Base-by-base conservation (phyloP, 2,329 filamentous ascomycete genomes). In the Aspergillus quadrilineatus region DNA sequence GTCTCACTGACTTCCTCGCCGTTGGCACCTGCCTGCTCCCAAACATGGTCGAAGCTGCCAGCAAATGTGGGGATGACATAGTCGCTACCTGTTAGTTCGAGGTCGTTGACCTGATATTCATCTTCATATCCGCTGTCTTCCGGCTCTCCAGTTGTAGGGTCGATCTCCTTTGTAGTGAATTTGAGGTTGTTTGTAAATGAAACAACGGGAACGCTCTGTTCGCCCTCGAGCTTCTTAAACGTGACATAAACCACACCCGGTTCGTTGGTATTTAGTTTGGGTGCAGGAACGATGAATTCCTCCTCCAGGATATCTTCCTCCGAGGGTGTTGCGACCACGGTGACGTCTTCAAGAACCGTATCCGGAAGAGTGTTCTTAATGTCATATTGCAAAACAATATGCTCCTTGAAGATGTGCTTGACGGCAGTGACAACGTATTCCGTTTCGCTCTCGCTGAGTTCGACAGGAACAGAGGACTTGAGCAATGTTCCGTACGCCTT, bases 331-430 rank as follows among this genome's bases (percentile, higher is more conserved):
- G 89, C 89, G 15, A 92, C 83, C 39, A 96, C 85, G 0, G 90
- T 91, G 14, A 96, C 91, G 60, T 96, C 90, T 72, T 96, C 91
- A 34, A 97, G 82, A 29, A 99, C 85, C 14, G 92, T 96, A 59
- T 92, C 90, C 10, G 90, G 88, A 9, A 99, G 82, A 2, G 94
- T 99, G 80, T 99, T 99, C 82, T 96, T 97, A 74, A 99, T 87
- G 71, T 97, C 90, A 75, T 94, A 99, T 71, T 99, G 94, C 53
- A 99, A 79, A 34, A 99, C 93, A 69, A 99, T 81, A 70, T 97
- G 90, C 73, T 96, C 90, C 78, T 96, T 96, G 86, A 97, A 99
- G 68, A 99, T 86, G 73, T 99, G 94, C 81, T 99, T 99, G 75
- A 97, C 85, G 22, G 94, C 87, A 36, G 84, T 87, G 59, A 99